A percentile compares a stretch with the other conserved stretches of the same genome.
Evolutionary conservation across 352 stramenopile genomes (phyloP).

Genomic region (Globisporangium rhizosaccharum): DNA sequence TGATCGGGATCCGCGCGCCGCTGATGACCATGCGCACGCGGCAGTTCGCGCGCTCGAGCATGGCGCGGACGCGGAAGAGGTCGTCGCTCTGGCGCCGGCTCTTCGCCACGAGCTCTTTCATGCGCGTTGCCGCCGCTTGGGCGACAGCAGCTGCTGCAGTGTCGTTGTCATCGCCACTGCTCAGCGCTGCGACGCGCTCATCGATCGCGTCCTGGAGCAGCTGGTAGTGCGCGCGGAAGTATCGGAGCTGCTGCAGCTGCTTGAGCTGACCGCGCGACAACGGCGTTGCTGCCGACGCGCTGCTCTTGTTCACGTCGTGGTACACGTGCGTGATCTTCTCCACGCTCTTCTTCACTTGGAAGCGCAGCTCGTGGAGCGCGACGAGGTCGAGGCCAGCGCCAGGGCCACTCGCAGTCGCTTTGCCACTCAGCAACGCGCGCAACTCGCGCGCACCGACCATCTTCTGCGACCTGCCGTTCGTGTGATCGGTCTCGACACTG

Average conservation of each 20-base stretch:
- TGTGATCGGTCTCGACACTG: not conserved
- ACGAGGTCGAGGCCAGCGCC: slow-evolving; percentile 19
- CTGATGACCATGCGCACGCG: slow-evolving; percentile 59
- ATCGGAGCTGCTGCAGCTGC: slow-evolving; percentile 35
- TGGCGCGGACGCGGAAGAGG: slow-evolving; percentile 38
- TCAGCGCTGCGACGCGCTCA: slow-evolving; percentile 14
- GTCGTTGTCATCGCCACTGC: slow-evolving; percentile 7
- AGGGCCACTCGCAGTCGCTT: slow-evolving; percentile 3
- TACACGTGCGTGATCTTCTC: slow-evolving; percentile 35
- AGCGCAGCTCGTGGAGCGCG: slow-evolving; percentile 32
- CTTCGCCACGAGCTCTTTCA: slow-evolving; percentile 33
- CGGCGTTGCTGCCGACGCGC: not conserved
- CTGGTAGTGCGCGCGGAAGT: slow-evolving; percentile 35
- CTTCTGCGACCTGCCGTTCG: not conserved
- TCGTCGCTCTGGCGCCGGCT: slow-evolving; percentile 38
- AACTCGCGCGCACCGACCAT: slow-evolving; percentile 33
- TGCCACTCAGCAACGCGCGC: slow-evolving; percentile 33
- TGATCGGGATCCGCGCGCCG: slow-evolving; percentile 74
- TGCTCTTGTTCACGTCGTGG: slow-evolving; percentile 25
- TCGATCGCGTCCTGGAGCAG: slow-evolving; percentile 29
- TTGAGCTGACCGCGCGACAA: slow-evolving; percentile 12
- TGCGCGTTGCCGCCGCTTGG: slow-evolving; percentile 10
- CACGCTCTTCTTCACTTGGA: slow-evolving; percentile 43
- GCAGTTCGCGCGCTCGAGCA: slow-evolving; percentile 48
- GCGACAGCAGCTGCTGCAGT: slow-evolving; percentile 8